phyloP scores from a whole-genome alignment of 202 grass and related monocot species.

The Hordeum pubiflorum region DNA sequence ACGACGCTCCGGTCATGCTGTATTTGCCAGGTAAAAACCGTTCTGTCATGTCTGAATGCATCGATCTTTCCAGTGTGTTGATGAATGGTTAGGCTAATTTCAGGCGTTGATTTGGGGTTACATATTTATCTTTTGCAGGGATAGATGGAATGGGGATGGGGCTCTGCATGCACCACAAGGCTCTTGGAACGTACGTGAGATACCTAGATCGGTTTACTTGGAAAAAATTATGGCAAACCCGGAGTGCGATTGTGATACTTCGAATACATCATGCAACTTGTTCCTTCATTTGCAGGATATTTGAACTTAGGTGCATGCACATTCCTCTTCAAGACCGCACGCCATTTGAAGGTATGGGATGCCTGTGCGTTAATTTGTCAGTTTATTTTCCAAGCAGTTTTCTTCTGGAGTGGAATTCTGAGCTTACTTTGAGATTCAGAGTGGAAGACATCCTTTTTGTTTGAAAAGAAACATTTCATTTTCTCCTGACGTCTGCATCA shows the following conservation, averaged over 20 bases:
- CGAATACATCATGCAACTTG: neutral
- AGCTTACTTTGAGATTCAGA: neutral
- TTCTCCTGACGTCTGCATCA: neutral
- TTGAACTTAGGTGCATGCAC: conserved; percentile 68
- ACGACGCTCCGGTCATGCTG: conserved; percentile 48
- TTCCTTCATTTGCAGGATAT: conserved; percentile 37
- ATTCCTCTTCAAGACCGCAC: conserved; percentile 54
- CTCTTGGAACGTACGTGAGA: conserved; percentile 56
- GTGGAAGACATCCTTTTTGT: neutral
- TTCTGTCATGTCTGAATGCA: too few species aligned
- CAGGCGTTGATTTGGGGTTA: neutral
- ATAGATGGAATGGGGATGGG: conserved; percentile 59
- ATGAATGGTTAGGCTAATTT: neutral
- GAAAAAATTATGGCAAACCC: neutral
- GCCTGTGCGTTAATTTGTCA: neutral
- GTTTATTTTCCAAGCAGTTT: neutral
- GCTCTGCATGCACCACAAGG: conserved; percentile 74
- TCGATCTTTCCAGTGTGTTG: neutral
- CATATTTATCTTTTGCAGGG: conserved; percentile 12
- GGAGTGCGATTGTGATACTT: neutral
- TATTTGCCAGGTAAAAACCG: conserved; percentile 45
- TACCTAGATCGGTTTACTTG: neutral
- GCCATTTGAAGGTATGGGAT: conserved; percentile 49
- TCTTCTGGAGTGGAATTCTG: neutral
- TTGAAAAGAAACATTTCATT: neutral